phyloP scores from a whole-genome alignment of 1,139 yeast species.

The Eremothecium coryli region DNA sequence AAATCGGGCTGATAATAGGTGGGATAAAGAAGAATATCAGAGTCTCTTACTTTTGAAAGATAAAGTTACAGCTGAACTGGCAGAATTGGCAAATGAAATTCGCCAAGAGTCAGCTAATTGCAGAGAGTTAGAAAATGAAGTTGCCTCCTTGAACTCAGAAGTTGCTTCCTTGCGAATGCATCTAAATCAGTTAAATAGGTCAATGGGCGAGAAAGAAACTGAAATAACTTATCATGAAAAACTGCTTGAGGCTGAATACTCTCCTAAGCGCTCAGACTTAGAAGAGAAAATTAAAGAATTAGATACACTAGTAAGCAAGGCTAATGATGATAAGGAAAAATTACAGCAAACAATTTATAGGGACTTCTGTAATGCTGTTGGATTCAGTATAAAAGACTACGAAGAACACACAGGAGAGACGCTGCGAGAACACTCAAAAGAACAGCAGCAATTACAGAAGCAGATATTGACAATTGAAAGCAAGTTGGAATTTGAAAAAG shows the following conservation, averaged over 20 bases:
- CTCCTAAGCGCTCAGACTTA: conserved; percentile 26
- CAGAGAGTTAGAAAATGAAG: conserved; percentile 48
- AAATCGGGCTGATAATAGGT: conserved; percentile 38
- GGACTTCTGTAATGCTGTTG: conserved; percentile 46
- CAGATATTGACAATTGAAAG: conserved; percentile 55
- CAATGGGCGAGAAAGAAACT: conserved; percentile 42
- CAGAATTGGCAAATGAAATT: conserved; percentile 38
- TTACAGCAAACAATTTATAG: conserved; percentile 42
- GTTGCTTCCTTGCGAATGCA: conserved; percentile 45
- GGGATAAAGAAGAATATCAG: conserved; percentile 71
- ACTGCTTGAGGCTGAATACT: conserved; percentile 30
- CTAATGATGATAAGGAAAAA: conserved; percentile 31
- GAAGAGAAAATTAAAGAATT: conserved; percentile 17
- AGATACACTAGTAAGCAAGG: conserved; percentile 18
- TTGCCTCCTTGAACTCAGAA: conserved; percentile 45
- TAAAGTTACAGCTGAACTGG: conserved; percentile 45
- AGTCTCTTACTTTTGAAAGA: conserved; percentile 53
- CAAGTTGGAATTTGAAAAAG: conserved; percentile 56
- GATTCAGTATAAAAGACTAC: conserved; percentile 55
- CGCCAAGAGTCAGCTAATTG: conserved; percentile 50
- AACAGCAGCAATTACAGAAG: conserved; percentile 50
- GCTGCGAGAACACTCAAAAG: conserved; percentile 52
- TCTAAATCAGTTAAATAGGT: conserved; percentile 42
- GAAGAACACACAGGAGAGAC: conserved; percentile 59
- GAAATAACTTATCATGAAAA: conserved; percentile 48